Conservation (phyloP, 1,284 basidiomycete species). For the Ustanciosporium gigantosporum region DNA sequence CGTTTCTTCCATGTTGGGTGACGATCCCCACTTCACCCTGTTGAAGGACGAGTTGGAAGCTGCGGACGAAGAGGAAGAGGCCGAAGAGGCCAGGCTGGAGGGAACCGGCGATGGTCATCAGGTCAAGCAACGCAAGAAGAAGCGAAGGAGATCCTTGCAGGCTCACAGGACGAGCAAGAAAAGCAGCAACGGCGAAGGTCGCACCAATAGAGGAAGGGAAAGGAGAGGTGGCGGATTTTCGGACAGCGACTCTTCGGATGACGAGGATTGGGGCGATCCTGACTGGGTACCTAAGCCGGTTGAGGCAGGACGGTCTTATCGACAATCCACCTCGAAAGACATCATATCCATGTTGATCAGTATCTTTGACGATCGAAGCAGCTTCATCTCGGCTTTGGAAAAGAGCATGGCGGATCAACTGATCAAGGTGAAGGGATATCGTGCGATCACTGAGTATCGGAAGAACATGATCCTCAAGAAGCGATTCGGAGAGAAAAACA, state of each 20-base stretch:
- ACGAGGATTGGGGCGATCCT: constrained; percentile 38
- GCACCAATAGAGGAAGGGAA: constrained; percentile 1
- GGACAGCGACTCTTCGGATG: constrained; percentile 30
- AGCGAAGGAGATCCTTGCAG: constrained; percentile 11
- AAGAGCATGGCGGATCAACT: constrained; percentile 55
- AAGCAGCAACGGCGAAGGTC: neutral
- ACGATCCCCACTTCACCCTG: constrained; percentile 49
- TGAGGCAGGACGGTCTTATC: constrained; percentile 49
- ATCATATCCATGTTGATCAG: constrained; percentile 56
- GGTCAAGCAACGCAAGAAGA: neutral
- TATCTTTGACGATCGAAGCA: constrained; percentile 57
- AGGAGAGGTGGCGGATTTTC: constrained; percentile 6
- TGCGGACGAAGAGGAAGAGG: constrained; percentile 26
- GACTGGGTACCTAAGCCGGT: constrained; percentile 49
- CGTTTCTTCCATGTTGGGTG: constrained; percentile 55
- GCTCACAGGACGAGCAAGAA: neutral
- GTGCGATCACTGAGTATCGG: constrained; percentile 48
- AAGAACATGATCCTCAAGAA: constrained; percentile 59
- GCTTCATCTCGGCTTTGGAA: constrained; percentile 56
- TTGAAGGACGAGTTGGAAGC: constrained; percentile 51
- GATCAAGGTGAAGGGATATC: constrained; percentile 48
- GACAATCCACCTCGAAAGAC: constrained; percentile 49
- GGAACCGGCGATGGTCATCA: constrained; percentile 1
- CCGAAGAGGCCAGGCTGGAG: constrained; percentile 4
- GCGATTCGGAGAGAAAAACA: constrained; percentile 51